phyloP scores from a whole-genome alignment of 2,329 filamentous ascomycete species.

The Hawksworthiomyces lignivorus region DNA sequence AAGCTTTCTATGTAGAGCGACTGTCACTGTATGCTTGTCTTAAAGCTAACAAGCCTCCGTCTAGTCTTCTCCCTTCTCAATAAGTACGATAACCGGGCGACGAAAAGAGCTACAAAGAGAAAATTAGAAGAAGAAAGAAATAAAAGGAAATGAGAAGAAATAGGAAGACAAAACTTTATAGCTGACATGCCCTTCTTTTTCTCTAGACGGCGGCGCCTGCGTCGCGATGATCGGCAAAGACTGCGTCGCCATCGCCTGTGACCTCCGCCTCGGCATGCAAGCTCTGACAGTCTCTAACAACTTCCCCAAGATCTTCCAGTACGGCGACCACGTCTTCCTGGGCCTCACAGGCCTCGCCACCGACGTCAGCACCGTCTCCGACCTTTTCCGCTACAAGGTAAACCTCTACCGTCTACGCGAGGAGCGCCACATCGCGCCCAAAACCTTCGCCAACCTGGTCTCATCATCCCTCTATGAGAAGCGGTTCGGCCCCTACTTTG shows the following conservation, averaged over 20 bases:
- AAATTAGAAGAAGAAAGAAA: no score
- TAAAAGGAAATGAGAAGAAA: no score
- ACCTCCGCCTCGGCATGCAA: conserved; percentile 94
- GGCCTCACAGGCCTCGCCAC: conserved; percentile 94
- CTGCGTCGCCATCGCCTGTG: conserved; percentile 98
- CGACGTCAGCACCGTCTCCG: conserved; percentile 87
- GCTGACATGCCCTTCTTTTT: no score
- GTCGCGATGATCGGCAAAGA: conserved; percentile 99
- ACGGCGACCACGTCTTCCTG: conserved; percentile 81
- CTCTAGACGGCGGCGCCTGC: conserved; percentile 75
- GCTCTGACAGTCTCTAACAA: conserved; percentile 97
- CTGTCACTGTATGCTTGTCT: background rate
- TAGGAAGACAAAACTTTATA: no score
- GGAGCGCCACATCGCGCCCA: conserved; percentile 90
- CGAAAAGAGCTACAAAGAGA: no score
- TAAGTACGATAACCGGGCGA: conserved; percentile 77
- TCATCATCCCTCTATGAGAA: conserved; percentile 86
- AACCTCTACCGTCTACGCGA: conserved; percentile 99
- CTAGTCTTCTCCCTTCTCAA: conserved; percentile 86
- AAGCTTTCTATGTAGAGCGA: no score
- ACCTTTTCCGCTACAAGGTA: conserved; percentile 99
- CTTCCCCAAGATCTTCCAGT: conserved; percentile 99
- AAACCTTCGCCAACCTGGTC: conserved; percentile 95
- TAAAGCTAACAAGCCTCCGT: conserved; percentile 17
- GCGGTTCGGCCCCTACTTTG: conserved; percentile 94